These are phyloP conservation scores for Rhytidiadelphus loreus DNA, from an alignment of 225 moss, liverwort and hornwort species.

Conservation along the genomic window DNA sequence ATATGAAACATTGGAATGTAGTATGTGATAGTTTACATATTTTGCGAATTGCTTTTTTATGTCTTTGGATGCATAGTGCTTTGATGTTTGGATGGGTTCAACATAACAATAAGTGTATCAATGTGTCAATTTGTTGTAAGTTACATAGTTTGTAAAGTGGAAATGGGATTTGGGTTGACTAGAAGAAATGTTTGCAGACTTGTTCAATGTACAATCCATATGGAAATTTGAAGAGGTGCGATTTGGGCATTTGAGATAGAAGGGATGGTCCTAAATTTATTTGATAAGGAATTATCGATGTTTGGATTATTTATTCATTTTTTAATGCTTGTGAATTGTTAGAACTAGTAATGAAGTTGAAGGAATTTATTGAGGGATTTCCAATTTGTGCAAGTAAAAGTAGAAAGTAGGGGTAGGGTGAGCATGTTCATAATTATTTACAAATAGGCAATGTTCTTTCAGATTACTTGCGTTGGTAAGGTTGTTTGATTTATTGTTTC, in stretches of 20 bases:
- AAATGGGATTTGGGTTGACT: too few species aligned
- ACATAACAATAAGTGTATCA: background rate
- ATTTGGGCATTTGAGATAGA: background rate
- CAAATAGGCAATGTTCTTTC: rapidly evolving
- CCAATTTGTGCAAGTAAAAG: too few species aligned
- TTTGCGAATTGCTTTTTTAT: background rate
- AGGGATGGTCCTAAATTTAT: background rate
- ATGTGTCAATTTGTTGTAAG: background rate
- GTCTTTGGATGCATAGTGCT: background rate
- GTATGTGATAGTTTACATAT: background rate
- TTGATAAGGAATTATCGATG: too few species aligned
- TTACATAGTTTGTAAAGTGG: background rate
- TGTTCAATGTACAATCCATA: background rate
- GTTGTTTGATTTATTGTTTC: background rate
- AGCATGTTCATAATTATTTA: rapidly evolving
- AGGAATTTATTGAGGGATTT: too few species aligned
- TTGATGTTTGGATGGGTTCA: too few species aligned
- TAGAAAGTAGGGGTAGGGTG: background rate
- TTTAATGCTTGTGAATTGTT: background rate
- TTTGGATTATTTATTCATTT: too few species aligned
- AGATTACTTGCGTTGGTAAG: rapidly evolving
- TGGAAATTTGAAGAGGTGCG: background rate
- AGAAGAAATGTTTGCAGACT: background rate
- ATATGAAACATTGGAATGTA: too few species aligned
- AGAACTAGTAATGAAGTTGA: too few species aligned